These are phyloP conservation scores for Helotiales sp. DNA, from an alignment of 2,329 filamentous ascomycete species.

Conservation along the genomic window DNA sequence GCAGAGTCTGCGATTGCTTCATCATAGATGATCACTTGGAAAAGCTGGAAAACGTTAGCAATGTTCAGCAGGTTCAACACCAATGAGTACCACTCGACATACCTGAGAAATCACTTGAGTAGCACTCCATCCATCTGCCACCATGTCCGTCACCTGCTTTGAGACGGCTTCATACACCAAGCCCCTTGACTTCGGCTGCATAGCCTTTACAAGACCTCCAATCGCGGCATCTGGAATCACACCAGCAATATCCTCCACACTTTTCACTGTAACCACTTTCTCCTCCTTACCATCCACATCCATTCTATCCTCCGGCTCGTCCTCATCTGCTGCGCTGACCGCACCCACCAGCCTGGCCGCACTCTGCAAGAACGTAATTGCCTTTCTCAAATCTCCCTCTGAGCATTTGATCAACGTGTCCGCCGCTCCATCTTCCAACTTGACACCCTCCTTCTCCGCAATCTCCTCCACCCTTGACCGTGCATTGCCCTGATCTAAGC, in stretches of 20 bases:
- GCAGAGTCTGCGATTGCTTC: conserved; percentile 80
- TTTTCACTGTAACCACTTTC: conserved; percentile 72
- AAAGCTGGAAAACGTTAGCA: conserved; percentile 55
- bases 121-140: conserved; percentile 96
- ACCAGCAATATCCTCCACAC: conserved; percentile 92
- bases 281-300: conserved; percentile 58
- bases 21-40: conserved; percentile 79
- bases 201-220: conserved; percentile 67
- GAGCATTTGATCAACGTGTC: conserved; percentile 84
- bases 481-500: conserved; percentile 83
- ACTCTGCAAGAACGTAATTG: conserved; percentile 94
- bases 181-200: conserved; percentile 68
- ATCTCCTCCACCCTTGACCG: conserved; percentile 79
- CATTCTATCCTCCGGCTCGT: conserved; percentile 42
- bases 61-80: conserved; percentile 4
- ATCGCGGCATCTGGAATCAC: conserved; percentile 82
- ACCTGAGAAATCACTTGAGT: conserved; percentile 83
- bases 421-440: conserved; percentile 74
- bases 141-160: conserved; percentile 81
- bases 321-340: conserved; percentile 43
- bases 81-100: conserved; percentile 30
- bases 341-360: conserved; percentile 86
- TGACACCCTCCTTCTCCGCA: conserved; percentile 74
- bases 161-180: conserved; percentile 73
- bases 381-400: conserved; percentile 92